These are phyloP conservation scores for Astrocystis sublimbata DNA, from an alignment of 495 filamentous ascomycete species.

Conservation along the genomic window DNA sequence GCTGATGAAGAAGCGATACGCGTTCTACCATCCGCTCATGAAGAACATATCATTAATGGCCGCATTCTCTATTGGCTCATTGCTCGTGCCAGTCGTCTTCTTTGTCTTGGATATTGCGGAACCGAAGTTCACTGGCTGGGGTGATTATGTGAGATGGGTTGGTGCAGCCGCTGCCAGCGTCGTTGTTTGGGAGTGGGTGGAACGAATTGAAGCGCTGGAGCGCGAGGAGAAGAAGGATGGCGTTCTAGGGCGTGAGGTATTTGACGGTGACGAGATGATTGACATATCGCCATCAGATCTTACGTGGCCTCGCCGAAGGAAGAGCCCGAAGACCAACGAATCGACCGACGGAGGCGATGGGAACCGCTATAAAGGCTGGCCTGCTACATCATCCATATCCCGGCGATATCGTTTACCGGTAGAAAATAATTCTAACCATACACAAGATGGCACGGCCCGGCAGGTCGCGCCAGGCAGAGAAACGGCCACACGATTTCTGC, in stretches of 20 bases:
- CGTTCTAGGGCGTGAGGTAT: constrained; percentile 89
- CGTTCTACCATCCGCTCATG: constrained; percentile 92
- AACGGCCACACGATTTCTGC: constrained; percentile 31
- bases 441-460: constrained; percentile 3
- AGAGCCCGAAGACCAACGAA: constrained; percentile 34
- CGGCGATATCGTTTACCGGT: constrained; percentile 42
- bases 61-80: constrained; percentile 70
- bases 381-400: constrained; percentile 45
- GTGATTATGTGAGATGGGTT: constrained; percentile 96
- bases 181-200: constrained; percentile 99
- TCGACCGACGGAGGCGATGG: constrained; percentile 28
- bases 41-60: constrained; percentile 88
- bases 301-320: constrained; percentile 38
- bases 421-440: constrained; percentile 25
- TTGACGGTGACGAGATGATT: constrained; percentile 96
- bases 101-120: constrained; percentile 92
- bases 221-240: constrained; percentile 95
- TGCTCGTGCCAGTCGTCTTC: constrained; percentile 91
- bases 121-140: constrained; percentile 88
- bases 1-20: constrained; percentile 86
- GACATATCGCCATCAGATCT: constrained; percentile 62
- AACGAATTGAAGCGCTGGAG: constrained; percentile 95
- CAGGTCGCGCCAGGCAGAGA: constrained; percentile 34
- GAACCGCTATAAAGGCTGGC: constrained; percentile 44
- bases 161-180: constrained; percentile 95